Conservation (phyloP, 2,329 filamentous ascomycete species). For the Aspergillus ruber region DNA sequence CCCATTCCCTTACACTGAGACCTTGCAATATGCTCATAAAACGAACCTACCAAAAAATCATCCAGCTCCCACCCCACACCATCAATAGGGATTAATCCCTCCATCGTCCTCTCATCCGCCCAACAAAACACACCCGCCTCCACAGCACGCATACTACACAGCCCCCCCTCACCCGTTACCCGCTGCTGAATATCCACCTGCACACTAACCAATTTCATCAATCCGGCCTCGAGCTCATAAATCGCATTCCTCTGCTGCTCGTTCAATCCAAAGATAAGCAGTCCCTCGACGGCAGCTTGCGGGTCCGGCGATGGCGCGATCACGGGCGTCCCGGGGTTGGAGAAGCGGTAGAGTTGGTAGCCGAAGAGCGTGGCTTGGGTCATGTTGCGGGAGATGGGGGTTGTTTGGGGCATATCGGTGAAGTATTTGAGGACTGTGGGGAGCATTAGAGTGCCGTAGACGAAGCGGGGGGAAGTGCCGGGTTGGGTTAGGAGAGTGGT, state of each 20-base stretch:
- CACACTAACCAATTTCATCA: constrained; percentile 13
- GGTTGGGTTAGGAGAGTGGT: constrained; percentile 10
- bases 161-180: constrained; percentile 4
- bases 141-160: constrained; percentile 10
- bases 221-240: constrained; percentile 17
- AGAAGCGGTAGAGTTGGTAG: constrained; percentile 18
- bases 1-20: constrained; percentile 7
- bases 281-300: constrained; percentile 16
- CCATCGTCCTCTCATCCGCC: constrained; percentile 5
- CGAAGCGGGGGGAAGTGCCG: constrained; percentile 18
- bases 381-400: constrained; percentile 18
- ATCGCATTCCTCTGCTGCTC: constrained; percentile 17
- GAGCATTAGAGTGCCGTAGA: constrained; percentile 25
- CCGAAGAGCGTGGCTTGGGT: constrained; percentile 19
- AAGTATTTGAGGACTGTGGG: constrained; percentile 24
- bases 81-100: constrained; percentile 6
- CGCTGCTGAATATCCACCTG: constrained; percentile 15
- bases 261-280: constrained; percentile 22
- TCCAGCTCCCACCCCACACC: constrained; percentile 11
- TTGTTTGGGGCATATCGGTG: constrained; percentile 12
- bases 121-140: constrained; percentile 23
- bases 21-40: constrained; percentile 12
- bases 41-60: constrained; percentile 8
- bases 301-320: constrained; percentile 15
- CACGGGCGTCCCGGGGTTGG: constrained; percentile 13